Percentiles rank a stretch among this genome's conserved stretches.
These are phyloP conservation scores for Crotalaria pallida DNA, from an alignment of 306 rosid species.

Conservation along the genomic window DNA sequence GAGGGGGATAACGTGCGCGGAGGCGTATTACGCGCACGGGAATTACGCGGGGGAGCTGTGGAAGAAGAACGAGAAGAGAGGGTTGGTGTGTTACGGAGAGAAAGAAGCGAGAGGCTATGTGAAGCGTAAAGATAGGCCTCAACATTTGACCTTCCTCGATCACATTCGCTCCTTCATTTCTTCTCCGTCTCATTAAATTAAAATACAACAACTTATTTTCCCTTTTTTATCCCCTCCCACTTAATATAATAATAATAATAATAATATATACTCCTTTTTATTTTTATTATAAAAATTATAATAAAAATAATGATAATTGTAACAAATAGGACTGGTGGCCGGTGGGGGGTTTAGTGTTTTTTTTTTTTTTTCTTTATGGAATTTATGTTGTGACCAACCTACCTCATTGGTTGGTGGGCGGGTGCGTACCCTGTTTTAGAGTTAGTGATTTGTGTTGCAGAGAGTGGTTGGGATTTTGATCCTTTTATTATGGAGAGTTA, in stretches of 20 bases:
- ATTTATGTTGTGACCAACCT: not conserved
- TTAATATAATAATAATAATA: not conserved
- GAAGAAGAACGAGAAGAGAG: constrained; percentile 49
- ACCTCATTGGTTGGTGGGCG: not conserved
- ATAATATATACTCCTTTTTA: no score
- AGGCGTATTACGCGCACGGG: constrained; percentile 66
- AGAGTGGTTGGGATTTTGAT: not conserved
- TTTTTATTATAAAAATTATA: no score
- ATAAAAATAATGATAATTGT: not conserved
- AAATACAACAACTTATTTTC: no score
- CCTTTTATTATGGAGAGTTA: not conserved
- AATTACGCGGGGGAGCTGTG: constrained; percentile 65
- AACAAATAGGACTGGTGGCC: not conserved
- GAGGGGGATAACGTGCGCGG: constrained; percentile 30
- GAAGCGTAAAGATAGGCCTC: constrained; percentile 77
- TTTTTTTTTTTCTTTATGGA: not conserved
- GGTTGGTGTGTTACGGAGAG: constrained; percentile 45
- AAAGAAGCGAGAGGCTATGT: constrained; percentile 63
- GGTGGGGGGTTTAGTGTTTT: not conserved
- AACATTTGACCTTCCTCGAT: constrained; percentile 57
- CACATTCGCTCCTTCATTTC: constrained; percentile 60
- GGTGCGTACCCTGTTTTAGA: not conserved
- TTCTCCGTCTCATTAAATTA: not conserved
- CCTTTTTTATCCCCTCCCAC: not conserved
- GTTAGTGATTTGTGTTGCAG: not conserved